Evolutionary conservation across 306 rosid genomes (phyloP).

Genomic region (Quercus cerris): DNA sequence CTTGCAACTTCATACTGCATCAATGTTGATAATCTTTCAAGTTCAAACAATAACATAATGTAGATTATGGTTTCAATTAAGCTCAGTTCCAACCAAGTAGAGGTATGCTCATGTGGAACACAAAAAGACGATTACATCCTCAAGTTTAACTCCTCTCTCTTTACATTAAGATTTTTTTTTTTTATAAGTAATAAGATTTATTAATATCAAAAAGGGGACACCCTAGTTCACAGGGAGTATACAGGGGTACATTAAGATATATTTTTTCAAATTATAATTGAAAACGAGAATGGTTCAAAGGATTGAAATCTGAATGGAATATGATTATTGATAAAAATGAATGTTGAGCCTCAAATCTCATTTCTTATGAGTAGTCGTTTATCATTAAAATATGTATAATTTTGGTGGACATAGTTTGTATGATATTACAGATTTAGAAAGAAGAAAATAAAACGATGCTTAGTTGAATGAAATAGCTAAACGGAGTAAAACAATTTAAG

Average conservation of each 20-base stretch:
- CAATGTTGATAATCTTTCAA: not conserved
- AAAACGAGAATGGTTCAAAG: not conserved
- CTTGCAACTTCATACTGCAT: too few species aligned
- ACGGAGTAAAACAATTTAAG: not conserved
- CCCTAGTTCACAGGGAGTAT: too few species aligned
- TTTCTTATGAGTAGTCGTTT: not conserved
- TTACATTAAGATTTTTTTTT: not conserved
- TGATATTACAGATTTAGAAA: too few species aligned
- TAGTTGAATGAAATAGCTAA: slow-evolving; percentile 5
- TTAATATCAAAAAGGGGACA: too few species aligned
- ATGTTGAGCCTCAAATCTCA: not conserved
- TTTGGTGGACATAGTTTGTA: not conserved
- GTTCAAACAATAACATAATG: not conserved
- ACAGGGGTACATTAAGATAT: not conserved
- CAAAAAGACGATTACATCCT: not conserved
- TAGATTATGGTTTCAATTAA: not conserved
- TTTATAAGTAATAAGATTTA: too few species aligned
- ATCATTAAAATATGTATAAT: not conserved
- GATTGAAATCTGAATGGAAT: not conserved
- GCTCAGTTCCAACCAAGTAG: not conserved
- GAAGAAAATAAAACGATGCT: not conserved
- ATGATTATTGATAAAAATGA: not conserved
- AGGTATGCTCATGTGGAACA: not conserved
- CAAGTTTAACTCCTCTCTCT: not conserved
- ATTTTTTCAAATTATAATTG: not conserved